Evolutionary conservation across 148 eudicot genomes (phyloP).

Genomic region (Cornus suecica): DNA sequence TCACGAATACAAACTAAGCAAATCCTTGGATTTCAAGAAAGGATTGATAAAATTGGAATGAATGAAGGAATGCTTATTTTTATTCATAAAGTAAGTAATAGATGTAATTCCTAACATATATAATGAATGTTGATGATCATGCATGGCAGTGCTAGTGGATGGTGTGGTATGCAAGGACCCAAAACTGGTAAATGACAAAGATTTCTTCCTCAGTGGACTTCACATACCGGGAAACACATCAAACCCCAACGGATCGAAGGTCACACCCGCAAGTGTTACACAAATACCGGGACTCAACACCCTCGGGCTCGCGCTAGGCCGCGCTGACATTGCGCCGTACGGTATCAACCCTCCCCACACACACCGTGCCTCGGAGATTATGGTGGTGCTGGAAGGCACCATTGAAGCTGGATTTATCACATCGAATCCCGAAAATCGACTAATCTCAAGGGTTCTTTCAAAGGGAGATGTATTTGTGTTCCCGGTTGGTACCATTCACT

Average conservation of each 20-base stretch:
- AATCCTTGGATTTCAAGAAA: too few relatives aligned
- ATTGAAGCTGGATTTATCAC: slow-evolving; percentile 20
- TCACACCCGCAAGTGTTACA: slow-evolving; percentile 8
- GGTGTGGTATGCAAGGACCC: slow-evolving; percentile 17
- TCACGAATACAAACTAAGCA: too few relatives aligned
- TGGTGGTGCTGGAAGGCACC: slow-evolving; percentile 18
- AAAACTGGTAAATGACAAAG: background rate
- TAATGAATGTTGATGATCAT: too few relatives aligned
- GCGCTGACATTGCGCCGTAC: slow-evolving; percentile 20
- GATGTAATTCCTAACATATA: too few relatives aligned
- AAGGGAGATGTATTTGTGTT: slow-evolving; percentile 23
- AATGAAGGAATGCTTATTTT: background rate
- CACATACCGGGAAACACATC: slow-evolving; percentile 16
- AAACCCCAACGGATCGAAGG: slow-evolving; percentile 15
- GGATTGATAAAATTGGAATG: too few relatives aligned
- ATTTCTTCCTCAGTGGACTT: slow-evolving; percentile 21
- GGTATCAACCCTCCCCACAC: slow-evolving; percentile 19
- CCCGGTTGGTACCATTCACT: slow-evolving; percentile 13
- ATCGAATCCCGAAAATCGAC: slow-evolving; percentile 20
- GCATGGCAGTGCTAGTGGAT: background rate
- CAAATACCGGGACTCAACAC: slow-evolving; percentile 25
- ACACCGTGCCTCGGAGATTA: slow-evolving; percentile 20
- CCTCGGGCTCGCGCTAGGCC: slow-evolving; percentile 18
- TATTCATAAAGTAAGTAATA: too few relatives aligned
- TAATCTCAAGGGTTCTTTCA: background rate